phyloP scores from a whole-genome alignment of 108 stramenopile species.

The Cafeteria roenbergensis region DNA sequence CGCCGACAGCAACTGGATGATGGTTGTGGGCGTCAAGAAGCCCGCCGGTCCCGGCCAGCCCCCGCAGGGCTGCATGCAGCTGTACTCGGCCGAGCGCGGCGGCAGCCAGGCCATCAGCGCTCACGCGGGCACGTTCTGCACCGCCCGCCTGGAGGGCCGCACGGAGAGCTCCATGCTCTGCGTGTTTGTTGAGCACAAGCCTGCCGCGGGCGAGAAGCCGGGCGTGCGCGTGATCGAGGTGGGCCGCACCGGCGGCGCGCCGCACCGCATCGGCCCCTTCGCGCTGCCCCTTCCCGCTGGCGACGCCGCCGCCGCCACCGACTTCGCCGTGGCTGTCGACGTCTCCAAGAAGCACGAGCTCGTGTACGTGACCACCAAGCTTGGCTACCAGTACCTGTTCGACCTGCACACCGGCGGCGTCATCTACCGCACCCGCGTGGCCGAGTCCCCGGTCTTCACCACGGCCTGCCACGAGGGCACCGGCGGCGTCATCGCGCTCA shows the following conservation, averaged over 20 bases:
- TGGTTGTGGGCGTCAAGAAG: constrained; percentile 79
- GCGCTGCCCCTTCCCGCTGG: constrained; percentile 82
- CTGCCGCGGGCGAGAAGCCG: constrained; percentile 54
- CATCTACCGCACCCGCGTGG: constrained; percentile 82
- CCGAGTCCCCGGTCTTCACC: constrained; percentile 79
- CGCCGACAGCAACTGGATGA: constrained; percentile 87
- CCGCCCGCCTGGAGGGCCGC: constrained; percentile 62
- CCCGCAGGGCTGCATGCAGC: constrained; percentile 92
- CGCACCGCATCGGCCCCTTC: constrained; percentile 67
- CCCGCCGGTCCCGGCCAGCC: constrained; percentile 47
- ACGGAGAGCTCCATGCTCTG: constrained; percentile 74
- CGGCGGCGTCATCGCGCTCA: constrained; percentile 17
- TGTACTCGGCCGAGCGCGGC: constrained; percentile 84
- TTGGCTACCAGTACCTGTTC: constrained; percentile 93
- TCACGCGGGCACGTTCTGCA: constrained; percentile 79
- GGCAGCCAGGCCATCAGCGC: constrained; percentile 86
- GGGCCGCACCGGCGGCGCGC: constrained; percentile 76
- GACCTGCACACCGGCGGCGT: constrained; percentile 86
- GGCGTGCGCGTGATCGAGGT: constrained; percentile 88
- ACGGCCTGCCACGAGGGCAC: constrained; percentile 58
- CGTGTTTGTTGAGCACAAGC: constrained; percentile 90
- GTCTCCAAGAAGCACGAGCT: constrained; percentile 72
- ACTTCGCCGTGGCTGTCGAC: constrained; percentile 86
- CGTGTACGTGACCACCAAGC: constrained; percentile 88
- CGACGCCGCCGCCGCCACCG: constrained; percentile 65